Evolutionary conservation across 2,329 filamentous ascomycete species (phyloP), one percentile per base, ranked within the genome.

Genomic region (Aspergillus flavus): DNA sequence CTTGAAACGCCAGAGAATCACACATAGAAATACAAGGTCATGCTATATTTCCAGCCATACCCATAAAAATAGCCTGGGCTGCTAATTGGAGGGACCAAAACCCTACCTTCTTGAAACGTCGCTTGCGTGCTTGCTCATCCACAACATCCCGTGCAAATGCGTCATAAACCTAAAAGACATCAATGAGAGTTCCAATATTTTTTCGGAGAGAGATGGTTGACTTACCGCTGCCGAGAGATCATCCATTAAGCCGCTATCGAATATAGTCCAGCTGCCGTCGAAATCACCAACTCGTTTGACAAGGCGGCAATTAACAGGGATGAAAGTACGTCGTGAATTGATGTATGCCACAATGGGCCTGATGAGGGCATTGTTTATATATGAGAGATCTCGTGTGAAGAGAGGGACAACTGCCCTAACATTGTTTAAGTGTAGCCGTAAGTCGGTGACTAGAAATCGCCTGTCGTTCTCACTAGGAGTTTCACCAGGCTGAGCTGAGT

Each of bases 341-440:
- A 99, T 98, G 77, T 98, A 99, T 7, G 95, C 95, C 46, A 99
- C 94, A 65, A 99, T 99, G 19, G 95, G 95, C 5, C 95, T 89
- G 41, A 98, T 92, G 5, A 98, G 88, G 1, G 95, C 93, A 76
- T 96, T 96, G 79, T 97, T 98, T 72, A 97, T 91, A 76, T 98
- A 99, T 0, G 93, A 96, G 56, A 98, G 87, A 74, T 97, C 91
- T 19, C 88, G 90, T 1, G 91, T 96, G 80, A 99, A 98, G 57
- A 98, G 86, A 0, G 95, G 95, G 1, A 99, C 94, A 3, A 91
- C 90, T 32, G 95, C 95, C 69, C 93, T 92, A 52, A 97, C 93
- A 69, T 97, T 93, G 80, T 97, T 98, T 65, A 99, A 87, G 74
- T 97, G 91, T 65, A 98, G 90, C n/a, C 93, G 89, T 57, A 99